Evolutionary conservation across 139 green algal species (phyloP), one percentile per base, ranked within the genome.

Genomic region (Asterochloris sp.): DNA sequence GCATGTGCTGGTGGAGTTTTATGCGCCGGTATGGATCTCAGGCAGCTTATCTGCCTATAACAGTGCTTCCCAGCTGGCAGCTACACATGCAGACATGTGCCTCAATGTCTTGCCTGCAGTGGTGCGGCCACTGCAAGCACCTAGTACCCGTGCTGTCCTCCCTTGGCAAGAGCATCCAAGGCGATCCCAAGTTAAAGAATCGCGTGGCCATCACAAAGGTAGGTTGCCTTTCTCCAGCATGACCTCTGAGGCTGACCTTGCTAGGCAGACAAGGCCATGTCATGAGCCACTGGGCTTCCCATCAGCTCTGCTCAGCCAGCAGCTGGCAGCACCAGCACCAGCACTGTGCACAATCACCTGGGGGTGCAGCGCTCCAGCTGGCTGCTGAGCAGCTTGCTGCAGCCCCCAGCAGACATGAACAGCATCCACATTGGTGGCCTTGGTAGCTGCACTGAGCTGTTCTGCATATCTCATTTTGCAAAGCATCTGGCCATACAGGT

Each of bases 171-270:
- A 62, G 85, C 19, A 82, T 97, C 12, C 14, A 74, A 1, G 62
- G 78, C 2, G 92, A 97, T 80, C 85, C 91, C 61, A 89, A 85
- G 81, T 88, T 97, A 10, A 92, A 87, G 62, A 87, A 78, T 84
- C 82, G 89, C 0, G 93, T 98, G 1, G 88, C 96, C 1, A 89
- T 98, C 54, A 94, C 90, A 28, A 96, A 96, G 89, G 92, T 93
- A 19, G 4, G 47, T n/a, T 26, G 29, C 21, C 19, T 21, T 66
- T 21, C 29, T 60, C 8, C 21, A 71, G 66, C 66, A 21, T 24
- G 17, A 10, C 66, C 4, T 71, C 8, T 26, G 38, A 6, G 38
- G 38, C 38, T 10, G 38, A 54, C 38, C 38, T 54, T 54, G 38
- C 38, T 54, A 54, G 4, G 38, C 38, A 54, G 38, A 54, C 38